A percentile compares a stretch with the other conserved stretches of the same genome.
Evolutionary conservation across 345 rosid species (phyloP).

Genomic region (Murraya koenigii): DNA sequence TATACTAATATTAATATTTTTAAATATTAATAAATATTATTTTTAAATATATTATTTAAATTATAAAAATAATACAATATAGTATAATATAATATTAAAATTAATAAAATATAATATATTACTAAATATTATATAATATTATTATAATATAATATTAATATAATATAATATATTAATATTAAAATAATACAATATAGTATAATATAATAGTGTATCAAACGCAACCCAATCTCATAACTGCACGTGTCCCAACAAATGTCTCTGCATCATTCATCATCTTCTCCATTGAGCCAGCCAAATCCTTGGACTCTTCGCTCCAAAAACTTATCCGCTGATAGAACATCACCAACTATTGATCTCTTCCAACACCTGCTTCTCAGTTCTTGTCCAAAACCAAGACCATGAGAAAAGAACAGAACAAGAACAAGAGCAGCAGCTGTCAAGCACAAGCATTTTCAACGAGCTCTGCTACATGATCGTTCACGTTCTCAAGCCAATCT

Average conservation of each 20-base stretch:
- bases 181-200: no score
- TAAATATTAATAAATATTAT: no score
- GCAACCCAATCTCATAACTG: neutral
- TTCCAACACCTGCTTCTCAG: neutral
- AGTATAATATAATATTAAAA: no score
- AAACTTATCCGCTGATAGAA: neutral
- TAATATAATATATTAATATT: no score
- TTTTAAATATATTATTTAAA: no score
- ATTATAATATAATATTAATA: no score
- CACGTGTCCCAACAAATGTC: neutral
- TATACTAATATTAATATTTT: no score
- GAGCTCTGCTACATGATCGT: slow-evolving; percentile 15
- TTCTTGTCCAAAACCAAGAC: neutral
- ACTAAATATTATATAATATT: no score
- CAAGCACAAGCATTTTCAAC: neutral
- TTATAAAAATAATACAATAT: no score
- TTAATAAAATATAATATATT: no score
- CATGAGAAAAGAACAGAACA: neutral
- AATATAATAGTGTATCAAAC: no score
- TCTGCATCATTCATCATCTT: neutral
- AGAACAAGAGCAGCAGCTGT: neutral
- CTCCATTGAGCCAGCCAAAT: neutral
- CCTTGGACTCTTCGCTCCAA: neutral
- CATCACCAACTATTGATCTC: neutral
- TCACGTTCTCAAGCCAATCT: slow-evolving; percentile 7